Conservation (phyloP, 805 yeast genomes). For the Maudiozyma saulgeensis region DNA sequence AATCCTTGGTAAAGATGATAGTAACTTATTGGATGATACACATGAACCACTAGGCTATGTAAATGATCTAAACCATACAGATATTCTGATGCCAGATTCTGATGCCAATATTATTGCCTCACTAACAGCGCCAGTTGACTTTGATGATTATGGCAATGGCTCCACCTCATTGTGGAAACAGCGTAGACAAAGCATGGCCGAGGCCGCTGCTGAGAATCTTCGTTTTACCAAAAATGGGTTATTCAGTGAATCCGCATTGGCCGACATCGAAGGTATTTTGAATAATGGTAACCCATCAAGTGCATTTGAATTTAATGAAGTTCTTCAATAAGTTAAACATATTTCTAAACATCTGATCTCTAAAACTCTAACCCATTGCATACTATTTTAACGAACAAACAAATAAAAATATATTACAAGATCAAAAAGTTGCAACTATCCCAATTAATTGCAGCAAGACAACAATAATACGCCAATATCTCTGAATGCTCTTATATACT, state of each 20-base stretch:
- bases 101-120: conserved; percentile 29
- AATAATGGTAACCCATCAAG: conserved; percentile 11
- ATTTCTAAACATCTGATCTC: background rate
- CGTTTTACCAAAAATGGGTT: conserved; percentile 68
- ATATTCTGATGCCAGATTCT: conserved; percentile 8
- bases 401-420: too few species aligned
- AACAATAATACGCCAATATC: too few species aligned
- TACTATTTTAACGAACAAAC: too few species aligned
- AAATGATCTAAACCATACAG: conserved; percentile 5
- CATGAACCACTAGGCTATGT: conserved; percentile 4
- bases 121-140: conserved; percentile 27
- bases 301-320: conserved; percentile 21
- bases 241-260: conserved; percentile 64
- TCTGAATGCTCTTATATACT: too few species aligned
- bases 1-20: conserved; percentile 21
- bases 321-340: conserved; percentile 13
- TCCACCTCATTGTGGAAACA: conserved; percentile 34
- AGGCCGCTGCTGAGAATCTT: conserved; percentile 68
- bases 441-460: background rate
- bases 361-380: too few species aligned
- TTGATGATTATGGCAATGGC: conserved; percentile 16
- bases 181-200: conserved; percentile 60
- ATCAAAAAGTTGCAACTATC: background rate
- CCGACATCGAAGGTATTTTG: conserved; percentile 57
- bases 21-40: conserved; percentile 12